Conservation (phyloP, 352 stramenopile species). For the Globisporangium lucens region DNA sequence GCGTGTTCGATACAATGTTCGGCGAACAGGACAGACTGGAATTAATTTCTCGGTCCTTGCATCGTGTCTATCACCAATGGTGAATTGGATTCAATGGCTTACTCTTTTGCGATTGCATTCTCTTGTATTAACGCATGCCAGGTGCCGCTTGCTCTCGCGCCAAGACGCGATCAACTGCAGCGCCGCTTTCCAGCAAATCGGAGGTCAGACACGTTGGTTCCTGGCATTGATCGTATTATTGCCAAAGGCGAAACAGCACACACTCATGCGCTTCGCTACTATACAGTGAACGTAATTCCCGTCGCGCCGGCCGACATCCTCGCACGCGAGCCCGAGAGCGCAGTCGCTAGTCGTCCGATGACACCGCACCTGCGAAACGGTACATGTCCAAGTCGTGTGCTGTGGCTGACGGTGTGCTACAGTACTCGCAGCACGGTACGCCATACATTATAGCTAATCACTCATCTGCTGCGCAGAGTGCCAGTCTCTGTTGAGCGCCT, state of each 20-base stretch:
- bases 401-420: not conserved
- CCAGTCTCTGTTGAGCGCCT: not conserved
- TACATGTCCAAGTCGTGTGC: not conserved
- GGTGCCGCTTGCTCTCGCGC: slow-evolving; percentile 17
- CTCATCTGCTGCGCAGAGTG: not conserved
- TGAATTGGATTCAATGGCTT: not conserved
- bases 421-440: not conserved
- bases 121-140: not conserved
- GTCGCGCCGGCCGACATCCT: slow-evolving; percentile 11
- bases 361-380: slow-evolving; percentile 5
- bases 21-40: not conserved
- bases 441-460: not conserved
- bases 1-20: slow-evolving; percentile 8
- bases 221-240: not conserved
- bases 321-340: not conserved
- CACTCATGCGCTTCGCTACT: not conserved
- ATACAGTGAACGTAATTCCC: slow-evolving; percentile 8
- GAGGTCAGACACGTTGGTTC: slow-evolving; percentile 1
- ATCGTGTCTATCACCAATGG: not conserved
- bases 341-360: not conserved
- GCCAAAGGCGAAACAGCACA: not conserved
- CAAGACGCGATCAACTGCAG: slow-evolving; percentile 10
- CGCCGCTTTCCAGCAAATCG: slow-evolving; percentile 14
- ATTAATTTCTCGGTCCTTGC: not conserved
- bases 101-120: not conserved